Conservation (phyloP, 108 stramenopile species). For the Nannochloropsis gaditana region DNA sequence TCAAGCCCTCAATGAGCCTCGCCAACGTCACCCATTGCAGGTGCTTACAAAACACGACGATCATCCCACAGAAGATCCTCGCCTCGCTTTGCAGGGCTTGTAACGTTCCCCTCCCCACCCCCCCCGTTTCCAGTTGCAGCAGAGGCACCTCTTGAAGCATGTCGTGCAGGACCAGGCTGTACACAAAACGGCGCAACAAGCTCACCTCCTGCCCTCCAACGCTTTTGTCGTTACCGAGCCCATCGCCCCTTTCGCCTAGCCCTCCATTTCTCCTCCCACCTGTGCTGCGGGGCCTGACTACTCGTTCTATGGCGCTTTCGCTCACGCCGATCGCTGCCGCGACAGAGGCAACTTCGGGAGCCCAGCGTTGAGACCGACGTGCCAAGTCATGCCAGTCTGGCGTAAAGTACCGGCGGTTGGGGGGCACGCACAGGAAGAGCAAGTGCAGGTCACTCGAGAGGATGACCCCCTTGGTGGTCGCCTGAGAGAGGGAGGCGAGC, state of each 20-base stretch:
- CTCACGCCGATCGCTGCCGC: conserved; percentile 1
- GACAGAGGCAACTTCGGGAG: background rate
- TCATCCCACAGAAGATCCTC: conserved; percentile 40
- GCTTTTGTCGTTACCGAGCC: no score
- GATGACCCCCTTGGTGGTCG: conserved; percentile 28
- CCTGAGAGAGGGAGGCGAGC: conserved; percentile 28
- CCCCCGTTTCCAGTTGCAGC: conserved; percentile 4
- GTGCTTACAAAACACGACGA: conserved; percentile 37
- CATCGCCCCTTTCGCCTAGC: background rate
- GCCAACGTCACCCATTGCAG: conserved; percentile 40
- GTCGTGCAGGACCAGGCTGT: background rate
- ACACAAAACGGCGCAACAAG: background rate
- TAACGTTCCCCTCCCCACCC: conserved; percentile 32
- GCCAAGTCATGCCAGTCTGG: background rate
- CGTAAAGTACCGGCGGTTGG: background rate
- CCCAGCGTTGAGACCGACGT: background rate
- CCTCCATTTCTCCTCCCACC: background rate
- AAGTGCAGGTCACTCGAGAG: conserved; percentile 38
- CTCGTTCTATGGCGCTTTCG: background rate
- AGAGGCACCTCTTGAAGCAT: background rate
- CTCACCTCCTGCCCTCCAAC: background rate
- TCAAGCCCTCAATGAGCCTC: conserved; percentile 29
- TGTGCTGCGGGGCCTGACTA: background rate
- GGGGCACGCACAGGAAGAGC: conserved; percentile 20
- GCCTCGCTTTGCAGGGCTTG: conserved; percentile 40